Evolutionary conservation across 495 filamentous ascomycete genomes (phyloP).

Genomic region (Lentithecium fluviatile): DNA sequence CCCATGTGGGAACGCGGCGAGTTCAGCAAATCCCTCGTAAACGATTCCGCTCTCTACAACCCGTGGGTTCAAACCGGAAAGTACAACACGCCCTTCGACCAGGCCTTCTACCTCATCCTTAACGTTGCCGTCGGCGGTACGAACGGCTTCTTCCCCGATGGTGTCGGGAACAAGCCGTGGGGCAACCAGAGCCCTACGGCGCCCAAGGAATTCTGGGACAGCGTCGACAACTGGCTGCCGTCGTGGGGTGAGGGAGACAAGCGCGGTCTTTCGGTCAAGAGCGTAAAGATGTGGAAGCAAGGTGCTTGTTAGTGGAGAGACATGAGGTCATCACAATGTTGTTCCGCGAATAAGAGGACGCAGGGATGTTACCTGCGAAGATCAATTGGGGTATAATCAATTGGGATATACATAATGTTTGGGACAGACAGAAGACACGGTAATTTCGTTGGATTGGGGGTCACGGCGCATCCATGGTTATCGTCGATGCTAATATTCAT

Average conservation of each 20-base stretch:
- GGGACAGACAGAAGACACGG: too few relatives aligned
- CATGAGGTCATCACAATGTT: neutral
- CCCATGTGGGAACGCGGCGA: constrained; percentile 33
- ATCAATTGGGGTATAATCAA: too few relatives aligned
- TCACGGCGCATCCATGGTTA: too few relatives aligned
- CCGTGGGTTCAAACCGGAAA: constrained; percentile 33
- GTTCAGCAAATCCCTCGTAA: constrained; percentile 26
- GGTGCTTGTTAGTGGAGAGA: constrained; percentile 24
- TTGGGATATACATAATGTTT: too few relatives aligned
- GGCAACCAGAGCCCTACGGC: constrained; percentile 28
- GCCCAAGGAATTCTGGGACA: constrained; percentile 34
- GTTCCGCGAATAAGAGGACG: too few relatives aligned
- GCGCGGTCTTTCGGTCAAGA: constrained; percentile 35
- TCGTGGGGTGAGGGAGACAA: constrained; percentile 35
- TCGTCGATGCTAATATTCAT: too few relatives aligned
- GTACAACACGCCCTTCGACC: constrained; percentile 33
- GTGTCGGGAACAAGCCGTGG: constrained; percentile 36
- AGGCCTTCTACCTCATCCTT: constrained; percentile 35
- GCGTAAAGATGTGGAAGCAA: constrained; percentile 38
- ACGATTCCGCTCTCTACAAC: constrained; percentile 28
- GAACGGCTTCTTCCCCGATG: constrained; percentile 34
- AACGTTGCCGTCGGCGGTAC: constrained; percentile 36
- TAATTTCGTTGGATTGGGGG: too few relatives aligned
- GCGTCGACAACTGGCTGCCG: constrained; percentile 15
- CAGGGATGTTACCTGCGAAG: neutral